Conservation (phyloP, 805 yeast genomes). For the Candida namnaoensis region DNA sequence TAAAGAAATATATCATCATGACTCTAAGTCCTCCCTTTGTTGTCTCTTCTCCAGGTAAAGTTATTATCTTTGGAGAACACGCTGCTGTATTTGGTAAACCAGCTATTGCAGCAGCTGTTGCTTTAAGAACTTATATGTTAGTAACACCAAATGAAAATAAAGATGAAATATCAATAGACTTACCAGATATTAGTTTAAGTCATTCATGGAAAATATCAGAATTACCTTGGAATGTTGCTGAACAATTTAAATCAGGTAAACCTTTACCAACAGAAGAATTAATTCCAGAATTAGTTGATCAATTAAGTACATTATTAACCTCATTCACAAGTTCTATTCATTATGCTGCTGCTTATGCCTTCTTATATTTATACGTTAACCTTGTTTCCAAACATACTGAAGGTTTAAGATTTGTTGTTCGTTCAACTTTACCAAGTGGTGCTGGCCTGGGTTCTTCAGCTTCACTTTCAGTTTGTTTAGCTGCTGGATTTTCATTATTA, state of each 20-base stretch:
- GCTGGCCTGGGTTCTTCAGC: conserved; percentile 97
- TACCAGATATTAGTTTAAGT: conserved; percentile 72
- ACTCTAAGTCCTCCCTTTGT: conserved; percentile 39
- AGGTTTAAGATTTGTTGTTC: conserved; percentile 53
- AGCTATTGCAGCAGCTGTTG: conserved; percentile 92
- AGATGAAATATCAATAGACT: conserved; percentile 51
- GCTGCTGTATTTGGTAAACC: conserved; percentile 91
- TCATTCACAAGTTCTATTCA: conserved; percentile 49
- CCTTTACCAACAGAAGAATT: conserved; percentile 41
- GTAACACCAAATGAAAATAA: conserved; percentile 39
- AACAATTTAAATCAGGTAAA: conserved; percentile 11
- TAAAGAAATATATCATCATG: not conserved
- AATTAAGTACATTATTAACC: conserved; percentile 33
- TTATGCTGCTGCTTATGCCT: conserved; percentile 72
- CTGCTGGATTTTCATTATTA: conserved; percentile 60
- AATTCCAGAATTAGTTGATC: conserved; percentile 46
- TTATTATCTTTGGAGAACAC: conserved; percentile 93
- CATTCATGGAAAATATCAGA: conserved; percentile 54
- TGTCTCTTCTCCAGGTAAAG: conserved; percentile 95
- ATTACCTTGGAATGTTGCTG: conserved; percentile 48
- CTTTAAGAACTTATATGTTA: conserved; percentile 73
- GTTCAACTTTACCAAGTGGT: conserved; percentile 88
- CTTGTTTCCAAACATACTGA: conserved; percentile 38
- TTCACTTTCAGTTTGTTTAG: conserved; percentile 74
- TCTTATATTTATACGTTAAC: conserved; percentile 65